Conservation (phyloP, 306 rosid species). For the Glycine latifolia region DNA sequence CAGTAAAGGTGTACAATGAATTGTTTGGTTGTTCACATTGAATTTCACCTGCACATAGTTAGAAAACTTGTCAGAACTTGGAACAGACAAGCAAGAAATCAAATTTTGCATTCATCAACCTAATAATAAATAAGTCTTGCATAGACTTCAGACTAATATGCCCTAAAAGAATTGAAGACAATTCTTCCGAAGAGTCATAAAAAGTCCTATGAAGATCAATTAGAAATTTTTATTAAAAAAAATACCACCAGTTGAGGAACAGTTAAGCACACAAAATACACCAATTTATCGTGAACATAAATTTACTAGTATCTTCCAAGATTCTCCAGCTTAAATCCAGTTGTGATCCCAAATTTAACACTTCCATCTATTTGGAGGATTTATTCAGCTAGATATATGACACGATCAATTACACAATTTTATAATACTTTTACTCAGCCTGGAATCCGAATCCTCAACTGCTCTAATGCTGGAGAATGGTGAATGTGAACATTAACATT, state of each 20-base stretch:
- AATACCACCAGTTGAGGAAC: constrained; percentile 4
- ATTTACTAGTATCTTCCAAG: constrained; percentile 18
- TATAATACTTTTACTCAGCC: constrained; percentile 17
- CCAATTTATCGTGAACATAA: constrained; percentile 7
- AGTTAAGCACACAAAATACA: constrained; percentile 33
- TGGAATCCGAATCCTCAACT: background rate
- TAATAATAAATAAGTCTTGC: constrained; percentile 16
- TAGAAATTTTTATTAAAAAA: constrained; percentile 13
- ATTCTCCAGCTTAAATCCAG: constrained; percentile 7
- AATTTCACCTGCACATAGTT: constrained; percentile 78
- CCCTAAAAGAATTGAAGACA: constrained; percentile 15
- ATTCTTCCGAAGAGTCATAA: background rate
- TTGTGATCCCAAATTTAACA: constrained; percentile 28
- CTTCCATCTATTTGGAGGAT: constrained; percentile 31
- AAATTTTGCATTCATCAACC: constrained; percentile 28
- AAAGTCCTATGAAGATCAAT: background rate
- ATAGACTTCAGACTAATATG: constrained; percentile 14
- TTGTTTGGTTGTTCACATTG: constrained; percentile 97
- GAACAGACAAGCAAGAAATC: constrained; percentile 17
- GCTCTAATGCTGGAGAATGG: constrained; percentile 22
- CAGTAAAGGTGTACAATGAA: constrained; percentile 92
- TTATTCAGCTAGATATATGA: background rate
- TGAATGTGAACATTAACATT: background rate
- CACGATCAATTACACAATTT: constrained; percentile 1
- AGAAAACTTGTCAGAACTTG: constrained; percentile 30